A percentile compares a stretch with the other conserved stretches of the same genome.
Evolutionary conservation across 305 asterid genomes (phyloP).

Genomic region (Fraxinus sp.): DNA sequence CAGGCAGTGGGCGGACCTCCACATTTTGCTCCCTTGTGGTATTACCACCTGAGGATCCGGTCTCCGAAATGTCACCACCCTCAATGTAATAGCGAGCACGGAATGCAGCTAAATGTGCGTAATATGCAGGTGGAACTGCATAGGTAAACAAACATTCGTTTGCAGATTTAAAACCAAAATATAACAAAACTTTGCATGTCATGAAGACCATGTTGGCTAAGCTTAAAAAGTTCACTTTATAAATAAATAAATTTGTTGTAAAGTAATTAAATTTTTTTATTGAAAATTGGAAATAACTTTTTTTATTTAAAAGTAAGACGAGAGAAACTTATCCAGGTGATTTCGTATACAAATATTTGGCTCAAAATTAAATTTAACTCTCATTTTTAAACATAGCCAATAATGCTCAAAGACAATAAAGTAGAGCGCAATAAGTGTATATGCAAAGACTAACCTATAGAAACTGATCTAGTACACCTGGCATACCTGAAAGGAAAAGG

Average conservation of each 20-base stretch:
- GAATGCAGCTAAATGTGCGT: slow-evolving; percentile 79
- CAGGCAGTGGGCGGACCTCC: slow-evolving; percentile 42
- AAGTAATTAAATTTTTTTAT: not conserved
- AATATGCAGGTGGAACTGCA: slow-evolving; percentile 89
- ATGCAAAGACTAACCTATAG: slow-evolving; percentile 52
- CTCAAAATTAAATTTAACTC: not conserved
- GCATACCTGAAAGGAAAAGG: slow-evolving; percentile 52
- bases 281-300: not conserved
- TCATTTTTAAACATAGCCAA: not conserved
- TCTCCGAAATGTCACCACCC: slow-evolving; percentile 33
- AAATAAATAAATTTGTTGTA: not conserved
- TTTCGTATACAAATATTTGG: not conserved
- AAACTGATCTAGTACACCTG: slow-evolving; percentile 76
- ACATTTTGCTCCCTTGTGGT: slow-evolving; percentile 38
- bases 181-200: not conserved
- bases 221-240: not conserved
- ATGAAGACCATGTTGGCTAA: not conserved
- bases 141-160: not conserved
- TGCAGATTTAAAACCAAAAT: not conserved
- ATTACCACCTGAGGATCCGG: slow-evolving; percentile 43
- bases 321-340: not conserved
- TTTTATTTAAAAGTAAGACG: not conserved
- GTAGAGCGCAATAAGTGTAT: not conserved
- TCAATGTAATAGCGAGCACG: slow-evolving; percentile 80
- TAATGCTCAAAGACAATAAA: not conserved